Evolutionary conservation across 2,329 filamentous ascomycete genomes (phyloP).

Genomic region (Leptoxyphium fumago): DNA sequence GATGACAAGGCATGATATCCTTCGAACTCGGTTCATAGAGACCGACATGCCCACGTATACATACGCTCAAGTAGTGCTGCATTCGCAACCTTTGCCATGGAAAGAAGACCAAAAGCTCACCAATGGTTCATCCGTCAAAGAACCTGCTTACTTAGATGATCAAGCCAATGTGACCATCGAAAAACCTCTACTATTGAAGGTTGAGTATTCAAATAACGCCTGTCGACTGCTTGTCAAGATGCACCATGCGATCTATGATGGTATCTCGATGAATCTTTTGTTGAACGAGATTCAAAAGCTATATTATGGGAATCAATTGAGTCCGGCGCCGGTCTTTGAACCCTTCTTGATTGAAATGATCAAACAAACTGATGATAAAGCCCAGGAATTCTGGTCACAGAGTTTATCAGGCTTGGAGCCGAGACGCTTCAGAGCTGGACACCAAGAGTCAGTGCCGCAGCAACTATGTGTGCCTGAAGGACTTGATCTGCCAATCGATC

Average conservation of each 20-base stretch:
- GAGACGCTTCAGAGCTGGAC: too few relatives aligned
- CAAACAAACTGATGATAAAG: slow-evolving; percentile 30
- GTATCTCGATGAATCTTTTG: slow-evolving; percentile 55
- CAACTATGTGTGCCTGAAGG: not conserved
- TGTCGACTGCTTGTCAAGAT: slow-evolving; percentile 34
- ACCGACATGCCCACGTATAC: slow-evolving; percentile 47
- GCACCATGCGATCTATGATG: slow-evolving; percentile 83
- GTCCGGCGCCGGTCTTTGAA: slow-evolving; percentile 40
- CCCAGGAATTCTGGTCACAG: slow-evolving; percentile 51
- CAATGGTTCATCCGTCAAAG: not conserved
- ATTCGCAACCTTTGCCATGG: slow-evolving; percentile 31
- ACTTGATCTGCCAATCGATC: slow-evolving; percentile 1
- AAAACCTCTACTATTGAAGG: slow-evolving; percentile 16
- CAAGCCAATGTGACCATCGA: not conserved
- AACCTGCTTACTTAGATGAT: not conserved
- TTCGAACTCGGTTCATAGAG: slow-evolving; percentile 60
- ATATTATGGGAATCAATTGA: slow-evolving; percentile 35
- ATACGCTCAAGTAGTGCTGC: slow-evolving; percentile 58
- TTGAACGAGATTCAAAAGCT: slow-evolving; percentile 54
- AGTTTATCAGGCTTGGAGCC: slow-evolving; percentile 37
- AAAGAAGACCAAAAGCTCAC: slow-evolving; percentile 2
- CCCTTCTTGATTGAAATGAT: slow-evolving; percentile 49
- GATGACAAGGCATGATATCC: slow-evolving; percentile 53
- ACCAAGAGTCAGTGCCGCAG: not conserved
- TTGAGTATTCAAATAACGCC: slow-evolving; percentile 6